Conservation (phyloP, 129 eudicot species). For the Chrysanthemum makinoi region DNA sequence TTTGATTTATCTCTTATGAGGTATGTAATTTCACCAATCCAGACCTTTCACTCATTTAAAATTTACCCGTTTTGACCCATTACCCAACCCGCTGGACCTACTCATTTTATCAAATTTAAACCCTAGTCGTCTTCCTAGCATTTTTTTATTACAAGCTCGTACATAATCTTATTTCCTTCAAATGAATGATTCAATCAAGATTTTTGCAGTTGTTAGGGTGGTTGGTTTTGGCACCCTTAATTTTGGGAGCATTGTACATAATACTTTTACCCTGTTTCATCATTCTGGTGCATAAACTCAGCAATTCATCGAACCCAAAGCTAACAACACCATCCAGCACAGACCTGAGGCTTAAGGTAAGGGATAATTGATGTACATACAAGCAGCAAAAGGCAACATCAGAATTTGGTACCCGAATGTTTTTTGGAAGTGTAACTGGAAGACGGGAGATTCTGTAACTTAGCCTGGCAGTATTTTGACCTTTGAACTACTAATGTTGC, state of each 20-base stretch:
- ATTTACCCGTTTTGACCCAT: background rate
- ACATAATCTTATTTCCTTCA: background rate
- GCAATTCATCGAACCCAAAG: conserved; percentile 21
- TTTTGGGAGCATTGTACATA: conserved; percentile 28
- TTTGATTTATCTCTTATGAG: background rate
- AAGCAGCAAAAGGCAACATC: background rate
- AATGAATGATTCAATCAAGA: background rate
- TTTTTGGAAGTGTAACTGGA: background rate
- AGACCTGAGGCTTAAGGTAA: conserved; percentile 30
- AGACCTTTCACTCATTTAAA: background rate
- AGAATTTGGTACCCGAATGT: background rate
- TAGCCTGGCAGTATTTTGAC: background rate
- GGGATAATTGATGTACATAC: conserved; percentile 18
- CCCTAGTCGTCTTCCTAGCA: background rate
- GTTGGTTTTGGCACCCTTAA: conserved; percentile 38
- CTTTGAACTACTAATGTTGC: background rate
- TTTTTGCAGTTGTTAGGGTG: conserved; percentile 38
- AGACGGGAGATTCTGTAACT: conserved; percentile 5
- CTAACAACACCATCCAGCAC: conserved; percentile 17
- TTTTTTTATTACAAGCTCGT: background rate
- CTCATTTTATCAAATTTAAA: background rate
- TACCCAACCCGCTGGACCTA: background rate
- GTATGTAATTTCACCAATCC: no score
- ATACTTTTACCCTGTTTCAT: conserved; percentile 29
- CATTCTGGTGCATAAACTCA: conserved; percentile 31